Base-by-base conservation (phyloP, 495 filamentous ascomycete genomes). In the Aspergillus carlsbadensis region DNA sequence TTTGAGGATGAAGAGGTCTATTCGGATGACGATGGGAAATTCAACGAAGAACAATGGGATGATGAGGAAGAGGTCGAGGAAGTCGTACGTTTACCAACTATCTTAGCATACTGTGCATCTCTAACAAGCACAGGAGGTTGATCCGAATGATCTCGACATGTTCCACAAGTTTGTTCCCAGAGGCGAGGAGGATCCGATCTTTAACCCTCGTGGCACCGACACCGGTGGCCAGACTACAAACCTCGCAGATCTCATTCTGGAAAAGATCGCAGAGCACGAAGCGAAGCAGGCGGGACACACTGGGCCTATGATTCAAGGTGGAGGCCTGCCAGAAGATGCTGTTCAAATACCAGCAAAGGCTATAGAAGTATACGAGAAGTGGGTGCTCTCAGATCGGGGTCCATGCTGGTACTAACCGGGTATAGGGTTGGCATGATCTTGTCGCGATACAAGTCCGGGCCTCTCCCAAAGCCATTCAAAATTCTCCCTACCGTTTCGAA, bases 381-480 rank as follows among this genome's bases (percentile, higher is more conserved):
- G 80, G 60, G 83, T 34, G 45, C 44, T 29, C 5, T 0, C 29
- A 20, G 6, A 24, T 50, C 15, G 4, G 10, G 21, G n/a, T 7
- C 3, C 10, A 3, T 17, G 6, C 11, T 47, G 13, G 3, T 53
- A 47, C 62, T 72, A 63, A 71, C 42, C 14, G 21, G 18, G 29
- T 49, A 3, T 53, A 92, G 88, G 72, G 87, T 96, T 59, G 93
- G 91, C 47, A 79, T 91, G 62, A 84, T 98, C 46, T 82, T 98
- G 37, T 92, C 91, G 8, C 83, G 93, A 47, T 96, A 97, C 73
- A 96, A 96, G 67, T 94, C 91, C 10, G 94, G 94, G 18, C 91
- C 91, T 60, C 81, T 98, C 21, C 95, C 94, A 11, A 98, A 98
- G 71, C 93, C 92, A 1, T 95, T 99, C 82, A 98, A 98, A 72